Base-by-base conservation (phyloP, 495 filamentous ascomycete species). In the Thozetella sp. region DNA sequence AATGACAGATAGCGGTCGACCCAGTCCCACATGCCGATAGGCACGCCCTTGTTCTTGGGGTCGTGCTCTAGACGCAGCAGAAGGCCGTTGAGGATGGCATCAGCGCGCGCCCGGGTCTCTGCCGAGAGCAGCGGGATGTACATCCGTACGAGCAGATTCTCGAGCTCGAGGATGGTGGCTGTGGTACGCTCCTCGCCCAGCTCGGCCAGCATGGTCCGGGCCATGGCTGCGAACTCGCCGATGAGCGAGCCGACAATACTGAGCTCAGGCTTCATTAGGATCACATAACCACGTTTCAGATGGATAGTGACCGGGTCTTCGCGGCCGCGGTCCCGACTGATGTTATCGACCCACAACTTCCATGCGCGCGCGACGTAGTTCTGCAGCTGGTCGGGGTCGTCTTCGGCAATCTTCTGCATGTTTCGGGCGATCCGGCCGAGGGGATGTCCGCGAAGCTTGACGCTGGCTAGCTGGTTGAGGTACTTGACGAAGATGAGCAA, bases 221-320 rank as follows among this genome's bases (percentile, higher is more conserved):
- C 51, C 0, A 46, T 53, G 0, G 6, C 19, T 0, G 20, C 51
- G 23, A 71, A 69, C 26, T 71, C 68, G 3, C 3, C 0, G 0
- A 72, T 9, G 0, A 72, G 22, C 3, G 30, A 57, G n/a, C 22
- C 37, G 3, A 62, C 62, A 51, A 66, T 57, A 13, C 34, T 1
- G 19, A 54, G 50, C 0, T 55, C 34, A 12, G 66, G 60, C 26
- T 63, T 55, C 34, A 69, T 60, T 1, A 71, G 52, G 3, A 70
- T 71, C 3, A 69, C 70, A 22, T 69, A 71, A 2, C 70, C 70
- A 3, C 70, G 63, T 25, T 65, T 64, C 37, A 72, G 59, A 52
- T 72, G 70, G 46, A 71, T 71, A n/a, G 70, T 67, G 12, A 67
- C 62, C 15, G 62, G 54, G 56, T 72, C 68, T 3, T 61, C 40